Conservation (phyloP, 1,139 yeast species). For the Kluyveromyces sp. region DNA sequence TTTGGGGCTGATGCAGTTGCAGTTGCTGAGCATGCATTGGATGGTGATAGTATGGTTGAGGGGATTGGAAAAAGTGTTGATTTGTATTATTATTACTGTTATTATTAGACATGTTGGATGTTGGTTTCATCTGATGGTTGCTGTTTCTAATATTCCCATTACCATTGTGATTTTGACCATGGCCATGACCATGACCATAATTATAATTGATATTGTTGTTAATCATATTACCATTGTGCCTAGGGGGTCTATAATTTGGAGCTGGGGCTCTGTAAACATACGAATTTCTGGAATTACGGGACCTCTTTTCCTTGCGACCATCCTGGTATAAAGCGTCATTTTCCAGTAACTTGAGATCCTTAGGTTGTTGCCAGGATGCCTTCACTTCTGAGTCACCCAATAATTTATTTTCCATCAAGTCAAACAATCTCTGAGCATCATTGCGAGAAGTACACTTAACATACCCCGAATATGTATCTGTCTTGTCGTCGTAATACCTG, state of each 20-base stretch:
- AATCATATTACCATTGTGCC: background rate
- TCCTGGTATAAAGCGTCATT: background rate
- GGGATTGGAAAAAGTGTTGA: no score
- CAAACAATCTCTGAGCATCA: constrained; percentile 18
- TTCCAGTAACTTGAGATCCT: constrained; percentile 1
- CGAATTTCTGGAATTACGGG: background rate
- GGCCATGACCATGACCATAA: background rate
- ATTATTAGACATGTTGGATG: no score
- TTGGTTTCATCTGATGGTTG: no score
- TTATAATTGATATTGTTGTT: no score
- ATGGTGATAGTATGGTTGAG: no score
- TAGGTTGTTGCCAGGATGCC: constrained; percentile 17
- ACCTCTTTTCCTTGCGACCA: background rate
- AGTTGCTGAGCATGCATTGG: no score
- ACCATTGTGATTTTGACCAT: background rate
- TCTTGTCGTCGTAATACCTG: constrained; percentile 12
- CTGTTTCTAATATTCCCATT: no score
- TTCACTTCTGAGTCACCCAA: constrained; percentile 24
- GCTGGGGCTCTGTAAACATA: constrained; percentile 10
- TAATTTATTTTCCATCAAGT: constrained; percentile 19
- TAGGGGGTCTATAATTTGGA: constrained; percentile 5
- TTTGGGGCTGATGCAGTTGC: no score
- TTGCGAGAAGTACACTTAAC: constrained; percentile 19
- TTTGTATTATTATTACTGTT: no score
- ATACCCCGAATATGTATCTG: constrained; percentile 20